phyloP scores from a whole-genome alignment of 257 asterid genomes.

The Penstemon newberryi region DNA sequence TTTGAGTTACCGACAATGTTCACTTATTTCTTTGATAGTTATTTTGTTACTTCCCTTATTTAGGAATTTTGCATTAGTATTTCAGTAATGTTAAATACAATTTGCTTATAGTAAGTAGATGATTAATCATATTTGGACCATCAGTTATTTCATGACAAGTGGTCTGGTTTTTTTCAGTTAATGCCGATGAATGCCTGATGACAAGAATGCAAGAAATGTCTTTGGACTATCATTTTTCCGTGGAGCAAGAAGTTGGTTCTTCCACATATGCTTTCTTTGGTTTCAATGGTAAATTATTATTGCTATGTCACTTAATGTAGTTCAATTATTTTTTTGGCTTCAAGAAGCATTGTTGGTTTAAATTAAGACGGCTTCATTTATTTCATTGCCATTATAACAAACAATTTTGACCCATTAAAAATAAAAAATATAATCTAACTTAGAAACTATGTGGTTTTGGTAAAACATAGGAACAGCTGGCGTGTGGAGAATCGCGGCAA shows the following conservation, averaged over 20 bases:
- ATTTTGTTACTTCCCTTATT: conserved; percentile 10
- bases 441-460: conserved; percentile 4
- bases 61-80: neutral
- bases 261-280: conserved; percentile 91
- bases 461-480: conserved; percentile 81
- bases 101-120: conserved; percentile 1
- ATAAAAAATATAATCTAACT: too few species aligned
- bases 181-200: conserved; percentile 93
- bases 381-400: too few species aligned
- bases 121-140: neutral
- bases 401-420: too few species aligned
- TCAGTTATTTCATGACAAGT: too few species aligned
- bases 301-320: too few species aligned
- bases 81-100: neutral
- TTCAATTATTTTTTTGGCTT: too few species aligned
- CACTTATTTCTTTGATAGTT: conserved; percentile 26
- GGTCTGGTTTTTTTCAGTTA: conserved; percentile 47
- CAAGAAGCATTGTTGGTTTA: too few species aligned
- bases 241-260: conserved; percentile 99
- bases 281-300: conserved; percentile 62
- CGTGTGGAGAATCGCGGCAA: conserved; percentile 90
- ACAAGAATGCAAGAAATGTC: conserved; percentile 99
- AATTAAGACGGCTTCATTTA: too few species aligned
- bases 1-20: conserved; percentile 35
- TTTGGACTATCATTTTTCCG: conserved; percentile 83